Evolutionary conservation across 1,284 basidiomycete species (phyloP).

Genomic region (Lentinus polychrous): DNA sequence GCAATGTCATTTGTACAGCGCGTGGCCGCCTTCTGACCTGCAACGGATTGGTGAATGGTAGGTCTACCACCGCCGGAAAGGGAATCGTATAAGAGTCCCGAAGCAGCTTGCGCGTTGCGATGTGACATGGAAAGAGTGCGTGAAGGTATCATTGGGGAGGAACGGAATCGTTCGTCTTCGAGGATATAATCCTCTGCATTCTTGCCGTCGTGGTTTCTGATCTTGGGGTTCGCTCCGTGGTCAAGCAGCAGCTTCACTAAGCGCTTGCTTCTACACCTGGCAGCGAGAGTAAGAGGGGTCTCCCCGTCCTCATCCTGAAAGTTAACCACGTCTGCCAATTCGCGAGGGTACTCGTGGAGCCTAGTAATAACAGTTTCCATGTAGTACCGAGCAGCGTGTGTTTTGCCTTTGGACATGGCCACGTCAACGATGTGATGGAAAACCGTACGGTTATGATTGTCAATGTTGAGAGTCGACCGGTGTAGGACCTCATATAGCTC

Average conservation of each 20-base stretch:
- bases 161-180: slow-evolving; percentile 95
- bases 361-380: slow-evolving; percentile 94
- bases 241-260: slow-evolving; percentile 95
- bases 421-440: slow-evolving; percentile 99
- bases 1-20: slow-evolving; percentile 82
- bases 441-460: slow-evolving; percentile 95
- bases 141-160: slow-evolving; percentile 76
- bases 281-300: slow-evolving; percentile 95
- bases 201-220: slow-evolving; percentile 93
- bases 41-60: slow-evolving; percentile 80
- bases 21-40: slow-evolving; percentile 84
- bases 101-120: slow-evolving; percentile 56
- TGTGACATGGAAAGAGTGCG: slow-evolving; percentile 59
- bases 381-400: slow-evolving; percentile 96
- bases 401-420: slow-evolving; percentile 97
- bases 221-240: slow-evolving; percentile 95
- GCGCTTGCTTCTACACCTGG: slow-evolving; percentile 93
- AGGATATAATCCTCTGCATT: slow-evolving; percentile 98
- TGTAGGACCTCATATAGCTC: slow-evolving; percentile 97
- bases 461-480: slow-evolving; percentile 97
- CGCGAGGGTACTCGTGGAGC: slow-evolving; percentile 92
- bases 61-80: slow-evolving; percentile 48
- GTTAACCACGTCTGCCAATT: slow-evolving; percentile 97
- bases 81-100: slow-evolving; percentile 24
- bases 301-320: slow-evolving; percentile 99